These are phyloP conservation scores for Suillus tomentosus DNA, from an alignment of 768 basidiomycete species.

Conservation along the genomic window DNA sequence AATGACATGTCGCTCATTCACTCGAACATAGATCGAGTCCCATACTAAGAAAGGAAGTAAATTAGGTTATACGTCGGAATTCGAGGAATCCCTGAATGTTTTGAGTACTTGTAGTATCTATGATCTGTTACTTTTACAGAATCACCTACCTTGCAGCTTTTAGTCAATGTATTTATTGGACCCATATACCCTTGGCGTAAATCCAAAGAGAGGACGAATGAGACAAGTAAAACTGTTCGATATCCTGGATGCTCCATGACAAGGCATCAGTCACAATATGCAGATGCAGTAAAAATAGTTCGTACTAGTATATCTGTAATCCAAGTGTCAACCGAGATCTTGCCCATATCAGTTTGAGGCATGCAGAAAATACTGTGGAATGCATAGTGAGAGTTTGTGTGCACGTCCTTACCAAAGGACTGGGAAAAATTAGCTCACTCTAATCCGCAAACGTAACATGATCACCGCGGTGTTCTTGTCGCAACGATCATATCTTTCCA, in stretches of 20 bases:
- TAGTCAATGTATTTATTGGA: neutral
- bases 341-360: neutral
- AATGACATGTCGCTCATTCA: constrained; percentile 1
- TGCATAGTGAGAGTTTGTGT: neutral
- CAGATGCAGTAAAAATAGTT: neutral
- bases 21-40: constrained; percentile 2
- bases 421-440: neutral
- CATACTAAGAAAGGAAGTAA: constrained; percentile 4
- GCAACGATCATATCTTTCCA: neutral
- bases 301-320: neutral
- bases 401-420: neutral
- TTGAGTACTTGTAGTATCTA: neutral
- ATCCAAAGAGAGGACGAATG: neutral
- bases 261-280: neutral
- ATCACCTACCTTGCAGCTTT: neutral
- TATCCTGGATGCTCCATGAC: neutral
- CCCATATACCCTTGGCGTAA: neutral
- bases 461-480: neutral
- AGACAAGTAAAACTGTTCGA: neutral
- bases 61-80: neutral
- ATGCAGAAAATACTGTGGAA: neutral
- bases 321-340: neutral
- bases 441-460: too few relatives aligned
- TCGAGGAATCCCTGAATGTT: neutral
- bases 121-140: neutral